Base-by-base conservation (phyloP, 2,329 filamentous ascomycete species). In the Colletotrichum sp. region DNA sequence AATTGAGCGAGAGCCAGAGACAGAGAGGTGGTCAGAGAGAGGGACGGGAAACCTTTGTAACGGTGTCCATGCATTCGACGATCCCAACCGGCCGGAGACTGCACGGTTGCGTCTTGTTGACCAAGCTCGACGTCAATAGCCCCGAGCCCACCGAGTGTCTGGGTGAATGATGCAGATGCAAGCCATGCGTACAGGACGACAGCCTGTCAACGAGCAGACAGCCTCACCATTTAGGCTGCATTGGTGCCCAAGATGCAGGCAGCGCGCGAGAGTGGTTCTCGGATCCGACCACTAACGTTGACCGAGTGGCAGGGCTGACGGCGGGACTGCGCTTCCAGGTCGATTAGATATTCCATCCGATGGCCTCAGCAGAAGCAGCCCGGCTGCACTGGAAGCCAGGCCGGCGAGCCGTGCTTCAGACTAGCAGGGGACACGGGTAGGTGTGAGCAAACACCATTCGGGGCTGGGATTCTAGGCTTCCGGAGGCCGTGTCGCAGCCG, bases 191-290 rank as follows among this genome's bases (percentile, higher is more conserved):
- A 21, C 24, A 18, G 69, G 36, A 69, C 44, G 44, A 52, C 57
- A 57, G 36, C 72, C 77, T 76, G 76, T 76, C 76, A 70, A 68
- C 12, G 21, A 18, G 10, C 55, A 39, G 52, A 73, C 77, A 73
- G 76, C 77, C 77, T 78, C 77, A 78, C 71, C 65, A 30, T 78
- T 78, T 74, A 70, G 77, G 77, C 77, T 62, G 77, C 77, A 68
- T 78, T 62, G 77, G 49, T 78, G 77, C 77, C 77, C 65, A 76
- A 64, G 44, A 74, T 65, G 74, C 62, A 59, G 32, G 21, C 59
- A 65, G 49, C 65, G 67, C 32, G 32, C 30, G 65, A 71, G 49
- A 62, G 66, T 62, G 63, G 28, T 72, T 49, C 52, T 30, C 30
- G 49, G 32, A 36, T 39, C 55, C 64, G 63, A 59, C 60, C 71